Evolutionary conservation across 352 stramenopile genomes (phyloP).

Genomic region (Pythium scleroteichum): DNA sequence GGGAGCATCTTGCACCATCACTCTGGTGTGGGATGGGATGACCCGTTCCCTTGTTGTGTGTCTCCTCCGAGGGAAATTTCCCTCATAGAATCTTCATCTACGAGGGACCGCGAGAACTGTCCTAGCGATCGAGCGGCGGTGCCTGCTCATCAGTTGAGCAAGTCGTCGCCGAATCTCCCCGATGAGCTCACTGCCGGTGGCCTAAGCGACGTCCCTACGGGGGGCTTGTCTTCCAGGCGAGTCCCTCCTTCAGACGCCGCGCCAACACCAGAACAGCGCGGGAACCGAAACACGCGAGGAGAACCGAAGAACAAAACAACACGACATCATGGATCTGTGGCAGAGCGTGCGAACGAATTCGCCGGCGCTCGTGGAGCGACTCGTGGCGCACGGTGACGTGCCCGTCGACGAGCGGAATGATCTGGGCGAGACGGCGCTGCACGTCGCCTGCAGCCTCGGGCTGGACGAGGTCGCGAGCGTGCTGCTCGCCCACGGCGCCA

Average conservation of each 20-base stretch:
- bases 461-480: slow-evolving; percentile 55
- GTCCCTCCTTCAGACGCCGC: neutral
- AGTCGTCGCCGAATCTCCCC: slow-evolving; percentile 15
- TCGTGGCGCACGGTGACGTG: slow-evolving; percentile 27
- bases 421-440: slow-evolving; percentile 71
- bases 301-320: slow-evolving; percentile 7
- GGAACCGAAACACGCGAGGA: slow-evolving; percentile 4
- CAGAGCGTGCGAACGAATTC: slow-evolving; percentile 11
- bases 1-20: no score
- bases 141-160: slow-evolving; percentile 17
- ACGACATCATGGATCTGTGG: slow-evolving; percentile 33
- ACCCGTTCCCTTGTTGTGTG: no score
- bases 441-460: slow-evolving; percentile 60
- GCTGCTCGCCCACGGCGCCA: slow-evolving; percentile 55
- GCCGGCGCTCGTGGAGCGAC: slow-evolving; percentile 11
- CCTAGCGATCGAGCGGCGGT: slow-evolving; percentile 3
- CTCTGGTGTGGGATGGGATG: no score
- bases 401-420: slow-evolving; percentile 66
- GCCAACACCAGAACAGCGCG: neutral
- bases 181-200: slow-evolving; percentile 19
- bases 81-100: no score
- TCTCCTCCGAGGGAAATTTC: no score
- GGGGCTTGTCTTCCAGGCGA: neutral
- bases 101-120: slow-evolving; percentile 8
- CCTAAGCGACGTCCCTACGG: slow-evolving; percentile 13